A percentile compares a stretch with the other conserved stretches of the same genome.
These are phyloP conservation scores for Xylariomycetidae sp. DNA, from an alignment of 2,329 filamentous ascomycete species.

Conservation along the genomic window DNA sequence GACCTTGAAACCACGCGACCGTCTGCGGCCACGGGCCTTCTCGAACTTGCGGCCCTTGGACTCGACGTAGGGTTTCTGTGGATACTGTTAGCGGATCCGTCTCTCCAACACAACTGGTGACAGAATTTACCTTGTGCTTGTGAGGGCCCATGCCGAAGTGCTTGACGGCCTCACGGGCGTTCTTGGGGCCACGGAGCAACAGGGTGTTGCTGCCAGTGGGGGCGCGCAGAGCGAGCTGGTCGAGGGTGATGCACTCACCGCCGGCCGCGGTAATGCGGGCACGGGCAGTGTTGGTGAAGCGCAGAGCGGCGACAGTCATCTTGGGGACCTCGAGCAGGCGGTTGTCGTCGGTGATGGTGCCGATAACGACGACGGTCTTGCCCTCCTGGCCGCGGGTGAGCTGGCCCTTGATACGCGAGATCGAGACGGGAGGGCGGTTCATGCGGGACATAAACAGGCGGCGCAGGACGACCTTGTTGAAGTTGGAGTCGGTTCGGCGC, in stretches of 20 bases:
- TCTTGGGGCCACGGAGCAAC: conserved; percentile 96
- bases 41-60: conserved; percentile 99
- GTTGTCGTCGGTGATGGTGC: conserved; percentile 97
- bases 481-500: conserved; percentile 89
- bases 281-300: conserved; percentile 93
- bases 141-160: conserved; percentile 99
- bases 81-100: conserved; percentile 26
- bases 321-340: conserved; percentile 86
- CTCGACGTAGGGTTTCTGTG: conserved; percentile 88
- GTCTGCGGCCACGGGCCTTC: conserved; percentile 95
- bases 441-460: conserved; percentile 98
- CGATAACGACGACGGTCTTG: conserved; percentile 90
- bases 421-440: conserved; percentile 91
- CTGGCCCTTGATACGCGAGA: conserved; percentile 81
- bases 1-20: conserved; percentile 99
- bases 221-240: conserved; percentile 92
- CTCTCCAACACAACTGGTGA: fast-evolving
- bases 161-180: conserved; percentile 94
- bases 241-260: conserved; percentile 90
- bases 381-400: conserved; percentile 58
- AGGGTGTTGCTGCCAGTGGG: conserved; percentile 97
- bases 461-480: conserved; percentile 98
- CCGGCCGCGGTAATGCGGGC: conserved; percentile 90
- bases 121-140: conserved; percentile 76
- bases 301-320: conserved; percentile 86